These are phyloP conservation scores for Polygonum aviculare DNA, from an alignment of 148 eudicot species.

Conservation along the genomic window DNA sequence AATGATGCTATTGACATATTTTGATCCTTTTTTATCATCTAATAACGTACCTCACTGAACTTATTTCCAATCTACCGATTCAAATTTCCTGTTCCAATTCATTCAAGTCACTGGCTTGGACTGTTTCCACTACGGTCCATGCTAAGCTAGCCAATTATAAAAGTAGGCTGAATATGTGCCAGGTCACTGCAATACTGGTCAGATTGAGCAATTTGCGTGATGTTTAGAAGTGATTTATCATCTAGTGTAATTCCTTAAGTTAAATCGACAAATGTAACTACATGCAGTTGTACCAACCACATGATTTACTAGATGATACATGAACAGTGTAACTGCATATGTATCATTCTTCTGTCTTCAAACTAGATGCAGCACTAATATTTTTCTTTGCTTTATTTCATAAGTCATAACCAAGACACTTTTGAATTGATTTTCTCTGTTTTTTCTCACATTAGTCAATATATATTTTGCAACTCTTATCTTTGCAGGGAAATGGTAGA, in stretches of 20 bases:
- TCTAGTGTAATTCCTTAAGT: not conserved
- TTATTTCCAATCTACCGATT: not conserved
- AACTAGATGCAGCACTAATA: not conserved
- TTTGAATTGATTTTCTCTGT: not conserved
- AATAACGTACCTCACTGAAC: not conserved
- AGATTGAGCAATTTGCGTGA: not conserved
- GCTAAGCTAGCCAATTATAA: not conserved
- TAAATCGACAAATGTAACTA: not conserved
- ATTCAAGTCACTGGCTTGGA: not conserved
- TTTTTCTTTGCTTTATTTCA: not conserved
- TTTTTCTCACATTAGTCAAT: not conserved
- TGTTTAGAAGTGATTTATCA: not conserved
- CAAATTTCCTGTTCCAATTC: not conserved
- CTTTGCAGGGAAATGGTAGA: conserved; percentile 65
- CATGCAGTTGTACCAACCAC: not conserved
- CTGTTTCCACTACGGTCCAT: not conserved
- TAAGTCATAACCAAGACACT: not conserved
- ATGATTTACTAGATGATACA: not conserved
- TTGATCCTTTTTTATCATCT: not conserved
- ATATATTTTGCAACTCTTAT: conserved; percentile 8
- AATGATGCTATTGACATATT: not conserved
- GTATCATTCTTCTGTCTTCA: not conserved
- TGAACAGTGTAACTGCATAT: not conserved
- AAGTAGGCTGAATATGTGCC: not conserved
- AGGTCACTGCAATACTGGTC: not conserved